These are phyloP conservation scores for Nakazawaea holstii DNA, from an alignment of 805 yeast species.

Conservation along the genomic window DNA sequence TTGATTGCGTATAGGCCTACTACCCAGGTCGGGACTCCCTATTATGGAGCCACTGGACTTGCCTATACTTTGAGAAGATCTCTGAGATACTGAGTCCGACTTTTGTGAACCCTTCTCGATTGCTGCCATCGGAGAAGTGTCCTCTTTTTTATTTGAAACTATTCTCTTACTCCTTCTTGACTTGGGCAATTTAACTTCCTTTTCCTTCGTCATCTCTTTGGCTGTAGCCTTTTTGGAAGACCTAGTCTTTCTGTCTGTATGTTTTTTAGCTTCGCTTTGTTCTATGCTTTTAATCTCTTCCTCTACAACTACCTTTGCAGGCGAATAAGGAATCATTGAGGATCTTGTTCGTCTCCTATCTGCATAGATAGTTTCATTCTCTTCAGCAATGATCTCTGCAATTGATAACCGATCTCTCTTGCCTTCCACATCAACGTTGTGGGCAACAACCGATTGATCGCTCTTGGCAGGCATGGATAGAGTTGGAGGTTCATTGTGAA, in stretches of 20 bases:
- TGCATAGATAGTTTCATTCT: conserved; percentile 9
- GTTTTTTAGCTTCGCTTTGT: conserved; percentile 1
- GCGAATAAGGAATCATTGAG: conserved; percentile 4
- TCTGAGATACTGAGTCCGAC: neutral
- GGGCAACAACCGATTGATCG: neutral
- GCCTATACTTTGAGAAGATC: conserved; percentile 1
- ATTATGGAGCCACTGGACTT: neutral
- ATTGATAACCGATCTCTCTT: neutral
- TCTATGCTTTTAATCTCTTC: conserved; percentile 7
- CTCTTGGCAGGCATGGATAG: neutral
- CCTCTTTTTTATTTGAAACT: neutral
- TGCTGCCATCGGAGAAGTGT: no score
- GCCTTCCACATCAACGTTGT: no score
- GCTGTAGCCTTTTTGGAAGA: neutral
- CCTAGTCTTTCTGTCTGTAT: no score
- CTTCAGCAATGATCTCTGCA: conserved; percentile 7
- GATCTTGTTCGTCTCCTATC: conserved; percentile 15
- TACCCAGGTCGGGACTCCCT: conserved; percentile 1
- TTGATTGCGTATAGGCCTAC: neutral
- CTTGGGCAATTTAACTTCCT: neutral
- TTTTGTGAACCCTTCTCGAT: no score
- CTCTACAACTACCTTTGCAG: conserved; percentile 4
- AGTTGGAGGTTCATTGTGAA: neutral
- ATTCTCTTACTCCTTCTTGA: neutral
- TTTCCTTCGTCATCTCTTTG: neutral